A percentile compares a stretch with the other conserved stretches of the same genome.
Evolutionary conservation across 2,329 filamentous ascomycete species (phyloP).

Genomic region (Nemania bipapillata): DNA sequence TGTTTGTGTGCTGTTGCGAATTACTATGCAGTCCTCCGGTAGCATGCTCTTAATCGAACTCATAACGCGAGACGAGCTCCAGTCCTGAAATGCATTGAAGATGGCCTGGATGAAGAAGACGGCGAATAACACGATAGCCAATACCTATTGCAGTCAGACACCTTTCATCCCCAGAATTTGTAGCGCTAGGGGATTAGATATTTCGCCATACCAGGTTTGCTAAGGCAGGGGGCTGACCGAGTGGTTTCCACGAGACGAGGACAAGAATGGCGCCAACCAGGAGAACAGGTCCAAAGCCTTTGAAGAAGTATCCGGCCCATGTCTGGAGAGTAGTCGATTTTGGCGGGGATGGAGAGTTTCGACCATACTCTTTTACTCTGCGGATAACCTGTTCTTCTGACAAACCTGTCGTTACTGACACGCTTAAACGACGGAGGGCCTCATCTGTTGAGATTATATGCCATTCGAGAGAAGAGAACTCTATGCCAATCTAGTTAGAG

Average conservation of each 20-base stretch:
- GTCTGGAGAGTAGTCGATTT: constrained; percentile 69
- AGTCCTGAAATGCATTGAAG: constrained; percentile 79
- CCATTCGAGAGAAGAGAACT: constrained; percentile 73
- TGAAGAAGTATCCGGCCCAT: constrained; percentile 77
- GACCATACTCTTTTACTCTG: constrained; percentile 69
- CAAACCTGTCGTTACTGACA: constrained; percentile 67
- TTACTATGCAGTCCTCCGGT: constrained; percentile 74
- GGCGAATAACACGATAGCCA: constrained; percentile 76
- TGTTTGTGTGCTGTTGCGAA: constrained; percentile 67
- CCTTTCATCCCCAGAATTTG: neutral
- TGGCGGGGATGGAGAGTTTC: constrained; percentile 73
- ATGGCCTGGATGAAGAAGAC: constrained; percentile 76
- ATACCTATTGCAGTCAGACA: constrained; percentile 56
- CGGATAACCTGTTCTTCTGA: constrained; percentile 67
- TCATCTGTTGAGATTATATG: constrained; percentile 69
- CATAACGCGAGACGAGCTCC: constrained; percentile 81
- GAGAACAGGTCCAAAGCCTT: constrained; percentile 78
- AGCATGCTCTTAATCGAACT: constrained; percentile 82
- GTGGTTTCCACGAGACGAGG: constrained; percentile 79
- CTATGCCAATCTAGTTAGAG: constrained; percentile 52
- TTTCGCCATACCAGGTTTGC: constrained; percentile 65
- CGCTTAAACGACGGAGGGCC: constrained; percentile 68
- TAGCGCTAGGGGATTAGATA: neutral
- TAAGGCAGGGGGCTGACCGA: constrained; percentile 74
- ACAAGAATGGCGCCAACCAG: constrained; percentile 76